Evolutionary conservation across 495 filamentous ascomycete species (phyloP).

Genomic region (Trichoderma erinaceum): DNA sequence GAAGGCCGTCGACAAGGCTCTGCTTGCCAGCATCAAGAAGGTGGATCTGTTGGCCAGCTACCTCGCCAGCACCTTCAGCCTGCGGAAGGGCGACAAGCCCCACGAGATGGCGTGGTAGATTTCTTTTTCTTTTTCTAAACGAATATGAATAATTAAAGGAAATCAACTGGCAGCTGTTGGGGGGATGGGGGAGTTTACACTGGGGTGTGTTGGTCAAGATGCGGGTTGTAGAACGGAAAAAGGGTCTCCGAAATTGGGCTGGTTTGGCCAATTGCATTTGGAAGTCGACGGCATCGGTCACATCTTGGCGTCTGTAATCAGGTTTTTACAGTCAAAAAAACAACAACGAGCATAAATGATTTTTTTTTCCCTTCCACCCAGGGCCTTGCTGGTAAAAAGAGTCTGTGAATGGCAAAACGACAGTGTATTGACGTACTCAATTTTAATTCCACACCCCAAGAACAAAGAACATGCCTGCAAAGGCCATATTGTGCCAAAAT

Average conservation of each 20-base stretch:
- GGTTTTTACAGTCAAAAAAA: slow-evolving; percentile 52
- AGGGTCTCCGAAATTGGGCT: slow-evolving; percentile 42
- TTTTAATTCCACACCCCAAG: not conserved
- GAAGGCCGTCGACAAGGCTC: slow-evolving; percentile 92
- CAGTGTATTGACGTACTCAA: not conserved
- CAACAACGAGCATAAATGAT: slow-evolving; percentile 33
- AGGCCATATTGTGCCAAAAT: not conserved
- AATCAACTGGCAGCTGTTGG: not conserved
- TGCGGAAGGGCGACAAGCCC: slow-evolving; percentile 96
- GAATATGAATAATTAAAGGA: not conserved
- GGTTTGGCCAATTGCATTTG: slow-evolving; percentile 52
- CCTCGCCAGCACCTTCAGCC: slow-evolving; percentile 86
- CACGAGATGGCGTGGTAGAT: slow-evolving; percentile 92
- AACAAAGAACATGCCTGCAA: not conserved
- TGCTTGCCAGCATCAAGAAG: slow-evolving; percentile 92
- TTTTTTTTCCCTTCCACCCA: slow-evolving; percentile 12
- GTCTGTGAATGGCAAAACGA: not conserved
- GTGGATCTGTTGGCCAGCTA: slow-evolving; percentile 82
- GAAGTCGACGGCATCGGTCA: slow-evolving; percentile 50
- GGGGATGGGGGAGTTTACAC: slow-evolving; percentile 20
- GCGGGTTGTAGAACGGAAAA: slow-evolving; percentile 30
- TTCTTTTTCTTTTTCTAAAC: not conserved
- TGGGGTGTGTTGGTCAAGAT: slow-evolving; percentile 15
- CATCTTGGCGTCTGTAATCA: slow-evolving; percentile 55
- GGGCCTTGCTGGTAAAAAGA: not conserved